Percentiles rank a stretch among this genome's conserved stretches.
Evolutionary conservation across 1,284 basidiomycete genomes (phyloP).

Genomic region (Athelia psychrophila): DNA sequence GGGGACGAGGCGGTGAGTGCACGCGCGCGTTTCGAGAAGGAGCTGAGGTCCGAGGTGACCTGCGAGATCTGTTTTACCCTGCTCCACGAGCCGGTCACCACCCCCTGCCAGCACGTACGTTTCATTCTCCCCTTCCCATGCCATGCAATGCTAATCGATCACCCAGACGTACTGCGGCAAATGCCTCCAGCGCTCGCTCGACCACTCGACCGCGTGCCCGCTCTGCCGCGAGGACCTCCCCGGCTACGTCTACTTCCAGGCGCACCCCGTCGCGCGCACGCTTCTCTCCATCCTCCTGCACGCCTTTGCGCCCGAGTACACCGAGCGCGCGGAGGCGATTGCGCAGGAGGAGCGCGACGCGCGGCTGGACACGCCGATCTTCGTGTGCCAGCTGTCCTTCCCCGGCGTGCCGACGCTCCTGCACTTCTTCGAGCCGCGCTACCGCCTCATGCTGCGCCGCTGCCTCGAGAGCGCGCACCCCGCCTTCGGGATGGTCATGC

Average conservation of each 20-base stretch:
- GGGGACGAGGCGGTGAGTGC: slow-evolving; percentile 1
- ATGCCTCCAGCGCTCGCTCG: slow-evolving; percentile 87
- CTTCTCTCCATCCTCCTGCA: slow-evolving; percentile 2
- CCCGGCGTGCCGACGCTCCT: slow-evolving; percentile 87
- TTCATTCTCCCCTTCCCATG: slow-evolving; percentile 5
- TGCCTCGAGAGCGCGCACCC: slow-evolving; percentile 77
- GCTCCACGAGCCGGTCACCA: slow-evolving; percentile 85
- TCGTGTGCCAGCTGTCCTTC: slow-evolving; percentile 88
- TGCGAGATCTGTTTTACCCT: slow-evolving; percentile 92
- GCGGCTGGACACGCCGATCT: slow-evolving; percentile 85
- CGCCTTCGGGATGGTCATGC: slow-evolving; percentile 90
- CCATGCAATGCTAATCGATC: slow-evolving; percentile 14
- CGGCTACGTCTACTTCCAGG: slow-evolving; percentile 76
- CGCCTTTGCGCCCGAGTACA: slow-evolving; percentile 9
- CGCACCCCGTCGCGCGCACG: slow-evolving; percentile 44
- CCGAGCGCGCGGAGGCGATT: not conserved
- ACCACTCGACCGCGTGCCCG: slow-evolving; percentile 82
- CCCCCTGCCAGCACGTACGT: slow-evolving; percentile 90
- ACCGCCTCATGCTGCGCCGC: slow-evolving; percentile 91
- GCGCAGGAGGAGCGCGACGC: not conserved
- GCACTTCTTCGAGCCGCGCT: slow-evolving; percentile 90
- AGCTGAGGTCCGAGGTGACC: slow-evolving; percentile 71
- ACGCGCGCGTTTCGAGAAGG: slow-evolving; percentile 56
- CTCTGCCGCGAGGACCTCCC: slow-evolving; percentile 82
- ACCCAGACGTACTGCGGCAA: slow-evolving; percentile 90